Evolutionary conservation across 345 rosid genomes (phyloP).

Genomic region (Euphorbia lathyris): DNA sequence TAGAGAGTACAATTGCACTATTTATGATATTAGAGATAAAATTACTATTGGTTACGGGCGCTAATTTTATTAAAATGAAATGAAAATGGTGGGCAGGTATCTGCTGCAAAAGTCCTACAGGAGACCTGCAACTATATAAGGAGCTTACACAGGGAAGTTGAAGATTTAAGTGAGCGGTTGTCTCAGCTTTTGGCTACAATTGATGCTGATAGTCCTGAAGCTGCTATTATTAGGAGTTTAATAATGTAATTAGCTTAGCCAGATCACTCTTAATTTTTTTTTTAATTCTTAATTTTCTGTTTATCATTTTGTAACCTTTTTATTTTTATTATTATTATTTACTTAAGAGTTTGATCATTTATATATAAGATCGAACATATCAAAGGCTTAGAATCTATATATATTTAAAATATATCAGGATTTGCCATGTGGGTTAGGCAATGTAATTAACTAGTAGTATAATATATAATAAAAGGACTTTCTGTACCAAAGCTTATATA

Average conservation of each 20-base stretch:
- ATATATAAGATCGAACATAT: slow-evolving; percentile 28
- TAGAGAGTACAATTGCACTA: too few species aligned
- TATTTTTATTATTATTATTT: background rate
- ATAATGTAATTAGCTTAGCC: slow-evolving; percentile 39
- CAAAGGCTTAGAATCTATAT: background rate
- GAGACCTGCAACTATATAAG: slow-evolving; percentile 94
- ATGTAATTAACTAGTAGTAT: slow-evolving; percentile 17
- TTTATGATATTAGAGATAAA: too few species aligned
- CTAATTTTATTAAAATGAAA: too few species aligned
- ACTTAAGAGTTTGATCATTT: slow-evolving; percentile 29
- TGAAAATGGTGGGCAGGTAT: slow-evolving; percentile 40
- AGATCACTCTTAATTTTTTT: background rate
- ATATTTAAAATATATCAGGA: slow-evolving; percentile 6
- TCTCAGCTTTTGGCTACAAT: slow-evolving; percentile 78
- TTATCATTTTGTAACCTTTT: background rate
- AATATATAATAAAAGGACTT: slow-evolving; percentile 35
- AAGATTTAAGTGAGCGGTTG: slow-evolving; percentile 82
- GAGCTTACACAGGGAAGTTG: slow-evolving; percentile 83
- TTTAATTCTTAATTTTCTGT: background rate
- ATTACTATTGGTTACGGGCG: too few species aligned
- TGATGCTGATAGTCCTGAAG: slow-evolving; percentile 87
- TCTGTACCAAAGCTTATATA: slow-evolving; percentile 36
- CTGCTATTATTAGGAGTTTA: slow-evolving; percentile 89
- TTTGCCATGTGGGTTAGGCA: slow-evolving; percentile 20
- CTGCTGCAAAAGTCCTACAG: slow-evolving; percentile 87